phyloP scores from a whole-genome alignment of 345 rosid genomes.

The Eucalyptus melliodora region DNA sequence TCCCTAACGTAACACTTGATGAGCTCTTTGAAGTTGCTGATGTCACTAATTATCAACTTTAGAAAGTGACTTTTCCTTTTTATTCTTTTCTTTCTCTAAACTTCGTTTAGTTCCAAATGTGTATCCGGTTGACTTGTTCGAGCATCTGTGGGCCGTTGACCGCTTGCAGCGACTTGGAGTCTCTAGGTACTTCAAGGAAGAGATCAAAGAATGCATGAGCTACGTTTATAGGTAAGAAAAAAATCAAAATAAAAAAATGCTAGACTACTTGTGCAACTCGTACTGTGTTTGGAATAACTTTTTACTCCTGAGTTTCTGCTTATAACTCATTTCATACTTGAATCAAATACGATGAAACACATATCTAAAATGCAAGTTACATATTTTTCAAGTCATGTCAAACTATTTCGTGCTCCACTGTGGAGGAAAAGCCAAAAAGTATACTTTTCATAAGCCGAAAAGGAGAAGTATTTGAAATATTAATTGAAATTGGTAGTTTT shows the following conservation, averaged over 20 bases:
- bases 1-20: not conserved
- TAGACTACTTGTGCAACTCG: not conserved
- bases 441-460: not conserved
- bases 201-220: constrained; percentile 49
- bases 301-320: too few species aligned
- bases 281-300: not conserved
- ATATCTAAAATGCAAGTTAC: not conserved
- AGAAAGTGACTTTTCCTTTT: not conserved
- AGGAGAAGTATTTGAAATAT: not conserved
- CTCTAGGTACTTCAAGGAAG: constrained; percentile 60
- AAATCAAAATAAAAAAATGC: not conserved
- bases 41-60: not conserved
- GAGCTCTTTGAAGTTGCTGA: not conserved
- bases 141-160: constrained; percentile 83
- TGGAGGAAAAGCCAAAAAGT: not conserved
- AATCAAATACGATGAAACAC: not conserved
- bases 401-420: not conserved
- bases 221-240: constrained; percentile 48
- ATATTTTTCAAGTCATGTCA: not conserved
- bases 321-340: not conserved
- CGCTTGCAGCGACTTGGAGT: constrained; percentile 83
- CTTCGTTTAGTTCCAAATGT: constrained; percentile 52
- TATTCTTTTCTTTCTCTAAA: not conserved
- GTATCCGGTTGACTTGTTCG: constrained; percentile 87
- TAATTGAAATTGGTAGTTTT: not conserved